These are phyloP conservation scores for Spirogloea muscicola DNA, from an alignment of 139 green algal genomes.

Conservation along the genomic window DNA sequence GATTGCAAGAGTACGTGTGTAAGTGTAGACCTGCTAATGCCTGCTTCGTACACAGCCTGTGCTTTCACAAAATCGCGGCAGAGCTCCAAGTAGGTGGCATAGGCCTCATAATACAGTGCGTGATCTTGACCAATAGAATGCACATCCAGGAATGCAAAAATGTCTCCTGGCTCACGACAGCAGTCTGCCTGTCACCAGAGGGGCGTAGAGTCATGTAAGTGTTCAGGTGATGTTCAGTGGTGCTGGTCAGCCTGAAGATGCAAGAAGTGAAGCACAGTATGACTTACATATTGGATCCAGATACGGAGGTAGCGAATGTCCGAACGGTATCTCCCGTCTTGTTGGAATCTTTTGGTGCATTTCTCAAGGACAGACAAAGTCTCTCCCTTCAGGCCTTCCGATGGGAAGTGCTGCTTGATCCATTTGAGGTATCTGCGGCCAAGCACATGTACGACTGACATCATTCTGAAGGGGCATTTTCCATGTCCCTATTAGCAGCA, in stretches of 20 bases:
- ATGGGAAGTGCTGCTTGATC: too few relatives aligned
- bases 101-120: constrained; percentile 81
- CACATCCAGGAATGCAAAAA: constrained; percentile 78
- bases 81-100: constrained; percentile 78
- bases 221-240: too few relatives aligned
- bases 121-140: constrained; percentile 74
- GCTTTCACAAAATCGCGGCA: constrained; percentile 64
- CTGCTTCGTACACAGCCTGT: constrained; percentile 68
- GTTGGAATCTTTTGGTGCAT: constrained; percentile 67
- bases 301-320: constrained; percentile 85
- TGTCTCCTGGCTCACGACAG: constrained; percentile 73
- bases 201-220: too few relatives aligned
- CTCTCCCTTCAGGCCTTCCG: too few relatives aligned
- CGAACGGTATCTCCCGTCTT: constrained; percentile 59
- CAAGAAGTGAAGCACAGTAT: too few relatives aligned
- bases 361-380: constrained; percentile 78
- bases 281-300: constrained; percentile 86
- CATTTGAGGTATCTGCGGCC: constrained; percentile 80
- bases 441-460: neutral
- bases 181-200: constrained; percentile 54
- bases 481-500: neutral
- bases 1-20: too few relatives aligned
- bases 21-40: constrained; percentile 61
- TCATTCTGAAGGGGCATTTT: neutral
- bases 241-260: too few relatives aligned